phyloP scores from a whole-genome alignment of 164 flowering plant species.

The Litsea cubeba region DNA sequence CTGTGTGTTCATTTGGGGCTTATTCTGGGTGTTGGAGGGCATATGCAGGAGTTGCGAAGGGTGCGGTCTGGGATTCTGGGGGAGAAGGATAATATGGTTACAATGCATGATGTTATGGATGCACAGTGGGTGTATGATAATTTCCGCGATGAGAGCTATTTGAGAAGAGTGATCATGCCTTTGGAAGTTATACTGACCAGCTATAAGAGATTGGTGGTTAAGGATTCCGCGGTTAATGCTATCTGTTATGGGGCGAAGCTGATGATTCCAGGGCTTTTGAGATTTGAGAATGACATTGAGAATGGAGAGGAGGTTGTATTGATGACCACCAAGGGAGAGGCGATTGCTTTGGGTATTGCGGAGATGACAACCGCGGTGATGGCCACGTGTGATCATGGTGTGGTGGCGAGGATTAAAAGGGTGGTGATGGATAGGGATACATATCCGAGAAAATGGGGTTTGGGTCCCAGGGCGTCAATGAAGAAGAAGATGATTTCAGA shows the following conservation, averaged over 20 bases:
- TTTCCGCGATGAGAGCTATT: constrained; percentile 54
- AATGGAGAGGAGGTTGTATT: constrained; percentile 68
- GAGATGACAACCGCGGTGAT: constrained; percentile 86
- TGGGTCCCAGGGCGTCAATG: constrained; percentile 78
- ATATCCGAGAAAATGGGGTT: constrained; percentile 79
- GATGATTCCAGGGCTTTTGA: constrained; percentile 77
- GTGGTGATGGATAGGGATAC: constrained; percentile 87
- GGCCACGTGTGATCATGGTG: constrained; percentile 84
- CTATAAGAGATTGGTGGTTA: constrained; percentile 78
- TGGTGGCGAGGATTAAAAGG: constrained; percentile 78
- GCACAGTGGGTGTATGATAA: constrained; percentile 73
- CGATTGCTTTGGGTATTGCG: constrained; percentile 71
- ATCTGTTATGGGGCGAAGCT: constrained; percentile 81
- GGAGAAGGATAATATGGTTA: constrained; percentile 79
- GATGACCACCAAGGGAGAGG: constrained; percentile 84
- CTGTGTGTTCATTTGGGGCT: constrained; percentile 77
- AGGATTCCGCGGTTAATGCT: constrained; percentile 81
- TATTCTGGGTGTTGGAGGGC: constrained; percentile 68
- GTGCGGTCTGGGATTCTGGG: constrained; percentile 76
- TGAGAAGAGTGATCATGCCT: constrained; percentile 71
- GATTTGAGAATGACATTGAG: constrained; percentile 76
- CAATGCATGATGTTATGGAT: constrained; percentile 80
- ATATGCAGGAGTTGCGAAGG: constrained; percentile 80
- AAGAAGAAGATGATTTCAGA: constrained; percentile 67
- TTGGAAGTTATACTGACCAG: constrained; percentile 64